Conservation (phyloP, 768 basidiomycete genomes). For the Hirschioporus abietinus region DNA sequence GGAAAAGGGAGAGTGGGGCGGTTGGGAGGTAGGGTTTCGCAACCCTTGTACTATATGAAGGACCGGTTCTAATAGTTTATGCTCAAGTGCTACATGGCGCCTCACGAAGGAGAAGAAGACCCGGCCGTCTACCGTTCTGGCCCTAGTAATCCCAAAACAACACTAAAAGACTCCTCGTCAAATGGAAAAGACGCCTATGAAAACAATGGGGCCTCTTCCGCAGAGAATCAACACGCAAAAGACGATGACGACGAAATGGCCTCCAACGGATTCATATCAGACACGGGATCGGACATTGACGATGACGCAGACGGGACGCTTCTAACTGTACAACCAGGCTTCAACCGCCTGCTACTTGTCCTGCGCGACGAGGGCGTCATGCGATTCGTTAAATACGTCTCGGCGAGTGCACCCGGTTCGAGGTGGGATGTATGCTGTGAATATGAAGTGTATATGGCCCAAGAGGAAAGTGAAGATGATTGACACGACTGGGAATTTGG, state of each 20-base stretch:
- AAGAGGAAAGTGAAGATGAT: slow-evolving; percentile 53
- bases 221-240: slow-evolving; percentile 15
- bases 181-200: slow-evolving; percentile 14
- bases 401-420: slow-evolving; percentile 82
- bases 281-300: slow-evolving; percentile 33
- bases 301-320: slow-evolving; percentile 70
- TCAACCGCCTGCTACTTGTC: slow-evolving; percentile 85
- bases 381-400: slow-evolving; percentile 93
- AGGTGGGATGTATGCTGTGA: slow-evolving; percentile 93
- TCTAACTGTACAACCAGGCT: slow-evolving; percentile 82
- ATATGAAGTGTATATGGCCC: slow-evolving; percentile 82
- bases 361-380: slow-evolving; percentile 90
- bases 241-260: slow-evolving; percentile 18
- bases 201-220: slow-evolving; percentile 15
- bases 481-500: not conserved
- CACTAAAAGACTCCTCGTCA: slow-evolving; percentile 12
- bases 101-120: slow-evolving; percentile 92
- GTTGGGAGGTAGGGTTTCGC: slow-evolving; percentile 73
- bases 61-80: not conserved
- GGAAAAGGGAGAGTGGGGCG: slow-evolving; percentile 79
- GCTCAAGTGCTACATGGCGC: slow-evolving; percentile 85
- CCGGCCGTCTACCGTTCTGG: slow-evolving; percentile 85
- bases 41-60: slow-evolving; percentile 8
- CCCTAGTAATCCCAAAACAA: slow-evolving; percentile 32
- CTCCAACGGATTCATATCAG: slow-evolving; percentile 3